These are phyloP conservation scores for Phoenix dactylifera DNA, from an alignment of 176 grass and related monocot species.

Conservation along the genomic window DNA sequence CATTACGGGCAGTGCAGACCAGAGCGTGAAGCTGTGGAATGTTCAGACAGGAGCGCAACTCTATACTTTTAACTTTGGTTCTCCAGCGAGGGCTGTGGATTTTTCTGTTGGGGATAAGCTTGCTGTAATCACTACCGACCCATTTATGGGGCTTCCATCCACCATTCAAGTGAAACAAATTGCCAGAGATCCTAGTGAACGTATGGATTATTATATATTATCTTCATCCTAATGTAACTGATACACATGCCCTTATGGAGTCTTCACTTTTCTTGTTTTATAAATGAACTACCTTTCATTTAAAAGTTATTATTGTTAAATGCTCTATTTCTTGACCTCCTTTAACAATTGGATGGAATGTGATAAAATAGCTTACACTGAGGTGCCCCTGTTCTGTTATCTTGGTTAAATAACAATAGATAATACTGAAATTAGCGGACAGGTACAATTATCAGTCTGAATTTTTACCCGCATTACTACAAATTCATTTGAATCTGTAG, in stretches of 20 bases:
- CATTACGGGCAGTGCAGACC: slow-evolving; percentile 65
- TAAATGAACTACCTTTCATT: too few relatives aligned
- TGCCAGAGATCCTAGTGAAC: slow-evolving; percentile 47
- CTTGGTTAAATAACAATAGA: too few relatives aligned
- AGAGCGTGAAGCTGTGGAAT: slow-evolving; percentile 81
- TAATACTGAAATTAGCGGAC: too few relatives aligned
- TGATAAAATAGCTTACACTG: too few relatives aligned
- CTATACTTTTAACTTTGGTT: slow-evolving; percentile 66
- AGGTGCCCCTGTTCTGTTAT: too few relatives aligned
- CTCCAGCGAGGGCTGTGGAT: slow-evolving; percentile 65
- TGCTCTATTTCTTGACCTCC: too few relatives aligned
- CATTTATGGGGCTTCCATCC: slow-evolving; percentile 68
- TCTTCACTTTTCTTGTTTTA: neutral
- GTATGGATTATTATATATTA: slow-evolving; percentile 20
- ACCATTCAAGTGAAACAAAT: slow-evolving; percentile 81
- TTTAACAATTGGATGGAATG: too few relatives aligned
- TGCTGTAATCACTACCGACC: slow-evolving; percentile 66
- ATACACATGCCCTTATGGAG: neutral
- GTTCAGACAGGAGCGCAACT: slow-evolving; percentile 60
- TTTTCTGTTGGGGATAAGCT: slow-evolving; percentile 59
- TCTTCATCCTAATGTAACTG: neutral
- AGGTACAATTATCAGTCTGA: too few relatives aligned
- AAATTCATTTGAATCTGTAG: neutral
- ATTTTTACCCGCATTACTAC: neutral
- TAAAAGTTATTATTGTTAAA: too few relatives aligned